These are phyloP conservation scores for Cenchrus purpureus DNA, from an alignment of 176 grass and related monocot genomes.

Conservation along the genomic window DNA sequence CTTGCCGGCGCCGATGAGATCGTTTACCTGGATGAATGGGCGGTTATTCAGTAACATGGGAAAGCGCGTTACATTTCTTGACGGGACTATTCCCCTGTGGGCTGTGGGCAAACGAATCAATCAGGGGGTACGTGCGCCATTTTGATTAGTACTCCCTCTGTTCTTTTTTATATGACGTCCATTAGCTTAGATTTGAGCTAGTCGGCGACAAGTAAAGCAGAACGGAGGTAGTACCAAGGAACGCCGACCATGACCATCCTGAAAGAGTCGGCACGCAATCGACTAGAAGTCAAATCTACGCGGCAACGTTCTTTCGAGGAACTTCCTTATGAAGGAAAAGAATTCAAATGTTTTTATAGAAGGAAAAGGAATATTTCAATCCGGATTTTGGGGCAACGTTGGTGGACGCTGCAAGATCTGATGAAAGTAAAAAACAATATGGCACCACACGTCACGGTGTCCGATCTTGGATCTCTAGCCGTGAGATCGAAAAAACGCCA, in stretches of 20 bases:
- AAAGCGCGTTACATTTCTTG: not conserved
- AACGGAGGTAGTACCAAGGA: too few species aligned
- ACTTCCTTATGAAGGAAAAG: not conserved
- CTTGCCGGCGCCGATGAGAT: constrained; percentile 80
- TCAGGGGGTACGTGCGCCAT: not conserved
- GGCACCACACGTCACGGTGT: not conserved
- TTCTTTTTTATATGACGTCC: too few species aligned
- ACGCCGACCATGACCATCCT: not conserved
- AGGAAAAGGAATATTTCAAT: not conserved
- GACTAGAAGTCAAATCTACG: not conserved
- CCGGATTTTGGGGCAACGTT: not conserved
- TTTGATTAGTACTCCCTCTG: not conserved
- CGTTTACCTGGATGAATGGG: constrained; percentile 66
- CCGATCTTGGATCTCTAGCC: not conserved
- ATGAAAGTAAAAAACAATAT: constrained; percentile 6
- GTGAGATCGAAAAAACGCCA: not conserved
- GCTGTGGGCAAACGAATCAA: too few species aligned
- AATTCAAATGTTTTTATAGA: not conserved
- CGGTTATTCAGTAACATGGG: not conserved
- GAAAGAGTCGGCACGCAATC: not conserved
- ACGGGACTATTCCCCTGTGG: not conserved
- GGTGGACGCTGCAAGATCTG: constrained; percentile 24
- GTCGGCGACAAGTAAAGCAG: too few species aligned
- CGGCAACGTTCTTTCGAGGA: constrained; percentile 32
- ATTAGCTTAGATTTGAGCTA: too few species aligned